Conservation (phyloP, 306 rosid species). For the Cucumis hystrix region DNA sequence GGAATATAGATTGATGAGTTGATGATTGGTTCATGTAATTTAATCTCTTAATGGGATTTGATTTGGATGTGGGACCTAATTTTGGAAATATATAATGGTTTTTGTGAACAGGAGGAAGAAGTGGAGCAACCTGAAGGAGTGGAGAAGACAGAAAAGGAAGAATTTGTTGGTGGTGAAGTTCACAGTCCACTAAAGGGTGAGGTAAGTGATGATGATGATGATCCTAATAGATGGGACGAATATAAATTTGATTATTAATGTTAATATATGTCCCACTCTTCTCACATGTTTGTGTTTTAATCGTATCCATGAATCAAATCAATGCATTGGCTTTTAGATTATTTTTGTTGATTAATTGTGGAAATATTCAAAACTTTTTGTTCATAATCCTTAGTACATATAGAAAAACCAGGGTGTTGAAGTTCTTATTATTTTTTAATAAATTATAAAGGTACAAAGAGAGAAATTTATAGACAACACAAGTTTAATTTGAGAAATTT, state of each 20-base stretch:
- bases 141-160: slow-evolving; percentile 10
- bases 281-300: neutral
- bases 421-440: no score
- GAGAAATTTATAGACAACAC: no score
- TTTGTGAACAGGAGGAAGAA: slow-evolving; percentile 45
- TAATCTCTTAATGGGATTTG: neutral
- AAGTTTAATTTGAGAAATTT: no score
- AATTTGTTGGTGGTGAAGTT: slow-evolving; percentile 14
- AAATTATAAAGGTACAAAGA: no score
- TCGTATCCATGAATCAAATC: neutral
- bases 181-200: slow-evolving; percentile 37
- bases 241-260: slow-evolving; percentile 17
- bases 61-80: neutral
- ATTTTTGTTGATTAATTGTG: neutral
- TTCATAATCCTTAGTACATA: neutral
- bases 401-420: no score
- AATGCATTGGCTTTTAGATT: neutral
- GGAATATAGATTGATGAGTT: neutral
- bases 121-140: slow-evolving; percentile 17
- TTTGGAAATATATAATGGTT: neutral
- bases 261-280: neutral
- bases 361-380: neutral
- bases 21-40: neutral
- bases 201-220: slow-evolving; percentile 12
- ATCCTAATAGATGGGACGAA: slow-evolving; percentile 22